These are phyloP conservation scores for Chrysoporthe austroafricana DNA, from an alignment of 2,329 filamentous ascomycete species.

Conservation along the genomic window DNA sequence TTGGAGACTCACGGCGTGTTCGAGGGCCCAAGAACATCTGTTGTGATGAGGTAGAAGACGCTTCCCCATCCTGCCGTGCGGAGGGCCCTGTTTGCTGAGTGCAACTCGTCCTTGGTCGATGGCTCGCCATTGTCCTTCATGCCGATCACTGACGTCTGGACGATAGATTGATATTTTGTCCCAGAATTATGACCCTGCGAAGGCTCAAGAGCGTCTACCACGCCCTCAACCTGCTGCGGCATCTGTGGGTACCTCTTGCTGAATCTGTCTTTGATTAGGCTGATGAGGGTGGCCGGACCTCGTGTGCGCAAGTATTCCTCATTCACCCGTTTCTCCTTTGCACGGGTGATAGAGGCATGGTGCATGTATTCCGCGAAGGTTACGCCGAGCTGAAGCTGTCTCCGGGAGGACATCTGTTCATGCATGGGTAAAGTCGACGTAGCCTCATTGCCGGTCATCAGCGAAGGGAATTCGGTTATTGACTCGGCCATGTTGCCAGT, in stretches of 20 bases:
- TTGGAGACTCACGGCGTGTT: background rate
- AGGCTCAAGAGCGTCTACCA: background rate
- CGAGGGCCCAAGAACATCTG: slow-evolving; percentile 6
- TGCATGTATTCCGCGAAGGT: slow-evolving; percentile 15
- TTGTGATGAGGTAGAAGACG: slow-evolving; percentile 10
- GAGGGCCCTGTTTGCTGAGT: background rate
- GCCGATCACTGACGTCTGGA: background rate
- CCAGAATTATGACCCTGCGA: background rate
- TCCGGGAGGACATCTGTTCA: background rate
- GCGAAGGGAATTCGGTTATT: background rate
- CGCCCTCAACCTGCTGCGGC: background rate
- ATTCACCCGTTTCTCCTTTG: slow-evolving; percentile 10
- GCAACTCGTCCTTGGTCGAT: background rate
- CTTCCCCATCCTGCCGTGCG: slow-evolving; percentile 13
- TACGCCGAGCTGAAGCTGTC: background rate
- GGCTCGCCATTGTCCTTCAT: background rate
- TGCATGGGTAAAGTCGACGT: background rate
- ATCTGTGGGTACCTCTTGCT: background rate
- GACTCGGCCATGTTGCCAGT: background rate
- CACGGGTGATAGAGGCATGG: slow-evolving; percentile 17
- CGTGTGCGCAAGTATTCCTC: slow-evolving; percentile 5
- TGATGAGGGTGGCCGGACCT: background rate
- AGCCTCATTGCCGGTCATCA: background rate
- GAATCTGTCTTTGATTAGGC: slow-evolving; percentile 1
- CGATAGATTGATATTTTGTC: background rate